Evolutionary conservation across 1,284 basidiomycete species (phyloP), one percentile per base, ranked within the genome.

Genomic region (Puccinia coronata): DNA sequence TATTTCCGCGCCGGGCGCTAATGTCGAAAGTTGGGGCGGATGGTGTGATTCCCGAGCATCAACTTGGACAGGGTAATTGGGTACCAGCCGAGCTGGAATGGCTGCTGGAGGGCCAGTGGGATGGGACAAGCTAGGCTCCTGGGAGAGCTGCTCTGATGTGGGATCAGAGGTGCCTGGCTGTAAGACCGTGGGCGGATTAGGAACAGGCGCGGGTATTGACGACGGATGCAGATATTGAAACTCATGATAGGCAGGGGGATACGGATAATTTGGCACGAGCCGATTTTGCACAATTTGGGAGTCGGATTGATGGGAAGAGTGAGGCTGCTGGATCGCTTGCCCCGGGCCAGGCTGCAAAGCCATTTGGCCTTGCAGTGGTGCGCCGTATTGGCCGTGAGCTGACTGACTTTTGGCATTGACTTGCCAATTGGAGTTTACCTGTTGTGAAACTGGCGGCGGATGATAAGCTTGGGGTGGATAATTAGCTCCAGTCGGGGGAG

Each of bases 211-310:
- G 9, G 70, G 18, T 72, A 25, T 36, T 53, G 70, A 36, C 8
- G 43, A 23, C 28, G 51, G 25, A 5, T 25, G 70, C 41, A 25
- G 31, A 53, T 49, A 49, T 14, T 72, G 70, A 25, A 51, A 55
- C 23, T 72, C 47, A 31, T 53, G 47, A 72, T 31, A 47, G 25
- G 70, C 12, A 53, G 70, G 53, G 36, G 70, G 49, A 36, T 34
- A 28, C n/a, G 70, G 49, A 57, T 73, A 73, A 57, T 73, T 73
- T 4, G 70, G 34, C 23, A 57, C 49, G 23, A 73, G 36, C 43
- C 70, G 49, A 51, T 9, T 41, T 53, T 31, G 31, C 49, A 67
- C 34, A 5, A 67, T 36, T 41, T n/a, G n/a, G n/a, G 36, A 28
- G 18, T 43, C 8, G 43, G 43, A 16, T 8, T 43, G 43, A 43